Evolutionary conservation across 106 monocot species (phyloP).

Genomic region (Dendrobium chrysotoxum): DNA sequence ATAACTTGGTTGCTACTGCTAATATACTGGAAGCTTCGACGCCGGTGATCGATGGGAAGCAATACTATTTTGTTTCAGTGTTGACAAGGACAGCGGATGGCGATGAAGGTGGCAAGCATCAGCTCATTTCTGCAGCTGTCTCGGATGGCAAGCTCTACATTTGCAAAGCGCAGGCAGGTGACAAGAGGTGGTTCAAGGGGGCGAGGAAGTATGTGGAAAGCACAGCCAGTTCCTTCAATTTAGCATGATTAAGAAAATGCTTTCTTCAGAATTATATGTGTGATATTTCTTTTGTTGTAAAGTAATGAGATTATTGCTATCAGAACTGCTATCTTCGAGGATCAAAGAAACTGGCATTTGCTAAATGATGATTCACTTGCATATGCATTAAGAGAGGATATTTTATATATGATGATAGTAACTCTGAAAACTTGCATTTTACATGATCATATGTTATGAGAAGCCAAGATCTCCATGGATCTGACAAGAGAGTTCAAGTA

Average conservation of each 20-base stretch:
- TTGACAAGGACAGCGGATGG: slow-evolving; percentile 98
- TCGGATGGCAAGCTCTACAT: slow-evolving; percentile 88
- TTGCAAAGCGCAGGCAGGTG: slow-evolving; percentile 95
- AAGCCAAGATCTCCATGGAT: too few relatives aligned
- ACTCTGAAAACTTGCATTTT: too few relatives aligned
- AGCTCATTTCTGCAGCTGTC: slow-evolving; percentile 72
- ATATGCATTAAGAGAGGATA: slow-evolving; percentile 8
- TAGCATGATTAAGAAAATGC: slow-evolving; percentile 32
- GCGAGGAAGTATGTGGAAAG: slow-evolving; percentile 90
- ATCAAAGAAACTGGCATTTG: not conserved
- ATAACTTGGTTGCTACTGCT: slow-evolving; percentile 70
- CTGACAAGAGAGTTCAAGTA: too few relatives aligned
- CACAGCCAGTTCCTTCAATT: slow-evolving; percentile 69
- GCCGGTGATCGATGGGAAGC: slow-evolving; percentile 40
- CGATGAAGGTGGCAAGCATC: slow-evolving; percentile 94
- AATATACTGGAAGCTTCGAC: slow-evolving; percentile 66
- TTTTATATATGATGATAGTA: too few relatives aligned
- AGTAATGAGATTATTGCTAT: not conserved
- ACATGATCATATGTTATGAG: too few relatives aligned
- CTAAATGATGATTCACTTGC: too few relatives aligned
- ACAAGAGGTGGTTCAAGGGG: slow-evolving; percentile 99
- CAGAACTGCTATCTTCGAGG: not conserved
- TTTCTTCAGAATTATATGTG: too few relatives aligned
- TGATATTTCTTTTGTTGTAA: slow-evolving; percentile 1
- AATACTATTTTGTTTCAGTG: slow-evolving; percentile 71